Percentiles rank a stretch among this genome's conserved stretches.
Evolutionary conservation across 257 asterid genomes (phyloP).

Genomic region (Primulina tabacum): DNA sequence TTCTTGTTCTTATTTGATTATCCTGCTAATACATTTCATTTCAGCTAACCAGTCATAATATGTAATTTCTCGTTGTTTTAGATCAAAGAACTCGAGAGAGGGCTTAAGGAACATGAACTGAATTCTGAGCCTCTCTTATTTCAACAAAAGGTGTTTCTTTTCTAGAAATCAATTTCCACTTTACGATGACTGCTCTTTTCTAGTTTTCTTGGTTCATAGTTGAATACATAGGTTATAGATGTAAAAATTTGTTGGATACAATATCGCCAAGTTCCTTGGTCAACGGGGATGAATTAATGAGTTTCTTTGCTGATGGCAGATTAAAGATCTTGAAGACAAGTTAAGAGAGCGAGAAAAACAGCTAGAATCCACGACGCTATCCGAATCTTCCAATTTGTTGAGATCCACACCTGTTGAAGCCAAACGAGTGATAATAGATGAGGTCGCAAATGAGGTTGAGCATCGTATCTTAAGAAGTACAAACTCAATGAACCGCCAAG

Average conservation of each 20-base stretch:
- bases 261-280: background rate
- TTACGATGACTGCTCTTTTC: background rate
- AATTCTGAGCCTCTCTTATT: constrained; percentile 42
- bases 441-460: constrained; percentile 39
- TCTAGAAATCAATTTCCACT: background rate
- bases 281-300: constrained; percentile 1
- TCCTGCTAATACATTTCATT: background rate
- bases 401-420: constrained; percentile 43
- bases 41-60: background rate
- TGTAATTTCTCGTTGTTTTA: constrained; percentile 28
- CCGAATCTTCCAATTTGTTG: constrained; percentile 35
- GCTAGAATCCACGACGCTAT: constrained; percentile 26
- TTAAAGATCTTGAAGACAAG: constrained; percentile 72
- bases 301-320: constrained; percentile 35
- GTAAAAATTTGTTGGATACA: background rate
- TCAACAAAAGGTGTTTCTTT: constrained; percentile 46
- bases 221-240: too few relatives aligned
- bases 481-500: constrained; percentile 40
- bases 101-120: constrained; percentile 47
- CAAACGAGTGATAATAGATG: constrained; percentile 40
- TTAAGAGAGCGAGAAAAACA: constrained; percentile 65
- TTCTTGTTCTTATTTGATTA: background rate
- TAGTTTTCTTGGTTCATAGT: background rate
- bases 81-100: constrained; percentile 67
- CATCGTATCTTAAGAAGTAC: constrained; percentile 59